Evolutionary conservation across 129 eudicot species (phyloP).

Genomic region (Dittrichia graveolens): DNA sequence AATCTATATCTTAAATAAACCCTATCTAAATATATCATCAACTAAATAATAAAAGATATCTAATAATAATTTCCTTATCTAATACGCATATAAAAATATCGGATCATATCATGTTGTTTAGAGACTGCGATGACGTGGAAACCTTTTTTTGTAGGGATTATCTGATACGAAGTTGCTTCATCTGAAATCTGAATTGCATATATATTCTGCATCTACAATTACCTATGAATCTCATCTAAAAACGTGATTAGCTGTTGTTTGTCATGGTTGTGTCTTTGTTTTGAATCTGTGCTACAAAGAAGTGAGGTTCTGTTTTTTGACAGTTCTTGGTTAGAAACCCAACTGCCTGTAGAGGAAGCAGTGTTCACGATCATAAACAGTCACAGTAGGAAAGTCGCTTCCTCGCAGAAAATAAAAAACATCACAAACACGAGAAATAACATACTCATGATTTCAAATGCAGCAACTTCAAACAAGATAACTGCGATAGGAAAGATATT

Average conservation of each 20-base stretch:
- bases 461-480: slow-evolving; percentile 4
- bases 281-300: slow-evolving; percentile 12
- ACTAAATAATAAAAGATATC: too few species aligned
- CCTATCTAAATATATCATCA: too few species aligned
- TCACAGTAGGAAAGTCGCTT: slow-evolving; percentile 8
- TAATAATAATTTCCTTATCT: too few species aligned
- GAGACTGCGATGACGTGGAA: too few species aligned
- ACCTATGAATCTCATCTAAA: not conserved
- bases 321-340: slow-evolving; percentile 11
- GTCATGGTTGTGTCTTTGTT: not conserved
- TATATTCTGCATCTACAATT: not conserved
- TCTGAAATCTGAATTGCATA: slow-evolving; percentile 2
- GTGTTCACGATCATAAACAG: not conserved
- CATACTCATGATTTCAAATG: not conserved
- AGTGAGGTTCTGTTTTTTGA: slow-evolving; percentile 1
- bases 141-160: too few species aligned
- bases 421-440: not conserved
- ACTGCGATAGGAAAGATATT: not conserved
- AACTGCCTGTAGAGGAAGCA: not conserved
- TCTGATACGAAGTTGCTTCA: slow-evolving; percentile 10
- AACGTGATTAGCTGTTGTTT: not conserved
- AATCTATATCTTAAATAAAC: too few species aligned
- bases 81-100: too few species aligned
- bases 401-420: not conserved
- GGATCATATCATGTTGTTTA: too few species aligned